Conservation (phyloP, 2,329 filamentous ascomycete genomes). For the Parastagonospora nodorum region DNA sequence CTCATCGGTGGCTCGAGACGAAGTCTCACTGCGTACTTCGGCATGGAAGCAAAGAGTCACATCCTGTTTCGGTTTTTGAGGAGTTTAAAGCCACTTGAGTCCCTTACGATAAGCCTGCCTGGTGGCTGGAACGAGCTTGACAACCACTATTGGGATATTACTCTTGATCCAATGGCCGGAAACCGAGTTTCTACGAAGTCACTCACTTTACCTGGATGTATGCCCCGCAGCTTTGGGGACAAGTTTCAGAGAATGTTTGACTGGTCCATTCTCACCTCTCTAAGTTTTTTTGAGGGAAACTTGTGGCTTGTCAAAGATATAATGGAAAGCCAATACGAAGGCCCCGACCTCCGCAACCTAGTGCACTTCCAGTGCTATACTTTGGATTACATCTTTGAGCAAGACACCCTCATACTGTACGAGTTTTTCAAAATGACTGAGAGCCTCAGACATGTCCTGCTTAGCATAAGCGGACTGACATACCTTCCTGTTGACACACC, state of each 20-base stretch:
- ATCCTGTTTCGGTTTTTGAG: background rate
- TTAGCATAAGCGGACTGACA: background rate
- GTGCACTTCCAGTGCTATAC: constrained; percentile 1
- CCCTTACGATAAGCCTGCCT: background rate
- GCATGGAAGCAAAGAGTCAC: background rate
- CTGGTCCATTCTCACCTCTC: constrained; percentile 2
- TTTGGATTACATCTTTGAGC: background rate
- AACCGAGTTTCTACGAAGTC: no score
- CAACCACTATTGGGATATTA: no score
- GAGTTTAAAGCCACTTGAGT: constrained; percentile 3
- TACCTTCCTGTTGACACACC: background rate
- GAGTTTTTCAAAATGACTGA: background rate
- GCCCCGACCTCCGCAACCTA: background rate
- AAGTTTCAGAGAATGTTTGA: no score
- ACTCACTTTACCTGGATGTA: no score
- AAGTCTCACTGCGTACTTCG: background rate
- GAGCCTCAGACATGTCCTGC: background rate
- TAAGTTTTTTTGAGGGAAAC: background rate
- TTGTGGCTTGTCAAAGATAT: background rate
- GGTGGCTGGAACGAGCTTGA: no score
- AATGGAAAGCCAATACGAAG: no score
- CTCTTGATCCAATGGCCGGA: no score
- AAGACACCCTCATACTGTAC: background rate
- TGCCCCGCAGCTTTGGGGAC: no score
- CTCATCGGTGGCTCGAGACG: background rate